Evolutionary conservation across 73 alveolate species (phyloP).

Genomic region (Paramecium sexaurelia): DNA sequence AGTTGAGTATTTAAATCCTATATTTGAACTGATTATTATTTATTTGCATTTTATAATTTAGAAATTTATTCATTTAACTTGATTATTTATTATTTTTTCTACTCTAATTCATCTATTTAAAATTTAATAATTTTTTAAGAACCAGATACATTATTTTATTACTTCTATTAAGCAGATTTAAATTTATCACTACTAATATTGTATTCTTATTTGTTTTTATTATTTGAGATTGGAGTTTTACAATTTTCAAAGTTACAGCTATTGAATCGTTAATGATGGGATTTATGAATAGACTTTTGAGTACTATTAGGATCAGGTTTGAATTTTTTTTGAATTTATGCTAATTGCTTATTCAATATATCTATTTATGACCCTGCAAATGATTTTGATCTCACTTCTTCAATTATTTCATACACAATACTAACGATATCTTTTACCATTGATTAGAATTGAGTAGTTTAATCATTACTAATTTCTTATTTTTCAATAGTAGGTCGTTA

Average conservation of each 20-base stretch:
- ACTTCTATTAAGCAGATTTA: not conserved
- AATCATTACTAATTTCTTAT: not conserved
- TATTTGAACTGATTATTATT: not conserved
- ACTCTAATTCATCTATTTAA: conserved; percentile 9
- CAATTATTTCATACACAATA: conserved; percentile 24
- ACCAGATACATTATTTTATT: not conserved
- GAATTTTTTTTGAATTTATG: not conserved
- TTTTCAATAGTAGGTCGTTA: not conserved
- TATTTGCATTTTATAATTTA: not conserved
- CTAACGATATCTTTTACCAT: conserved; percentile 27
- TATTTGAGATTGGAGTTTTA: not conserved
- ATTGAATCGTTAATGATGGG: not conserved
- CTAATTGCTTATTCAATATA: not conserved
- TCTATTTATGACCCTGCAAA: not conserved
- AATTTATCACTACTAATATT: not conserved
- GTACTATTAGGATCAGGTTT: not conserved
- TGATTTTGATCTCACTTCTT: conserved; percentile 7
- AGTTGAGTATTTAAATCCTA: not conserved
- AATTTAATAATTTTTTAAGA: not conserved
- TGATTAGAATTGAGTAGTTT: not conserved
- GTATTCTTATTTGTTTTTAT: not conserved
- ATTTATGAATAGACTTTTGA: not conserved
- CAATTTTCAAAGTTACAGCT: not conserved
- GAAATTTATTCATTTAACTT: not conserved
- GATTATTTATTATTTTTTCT: not conserved